Conservation (phyloP, 768 basidiomycete species). For the Boletus eberwhitei region DNA sequence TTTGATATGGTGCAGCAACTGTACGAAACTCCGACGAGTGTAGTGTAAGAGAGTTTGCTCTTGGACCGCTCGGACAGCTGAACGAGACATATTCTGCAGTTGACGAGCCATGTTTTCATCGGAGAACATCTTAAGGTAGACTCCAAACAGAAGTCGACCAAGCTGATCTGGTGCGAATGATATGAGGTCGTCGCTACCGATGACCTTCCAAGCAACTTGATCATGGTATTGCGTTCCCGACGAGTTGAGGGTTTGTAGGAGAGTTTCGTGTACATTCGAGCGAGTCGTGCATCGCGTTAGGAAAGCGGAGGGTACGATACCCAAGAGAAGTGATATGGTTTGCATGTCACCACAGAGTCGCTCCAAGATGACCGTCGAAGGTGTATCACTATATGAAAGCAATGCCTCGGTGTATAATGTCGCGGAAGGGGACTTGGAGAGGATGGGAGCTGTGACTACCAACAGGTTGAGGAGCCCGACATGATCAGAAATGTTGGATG, state of each 20-base stretch:
- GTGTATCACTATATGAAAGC: slow-evolving; percentile 9
- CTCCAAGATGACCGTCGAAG: slow-evolving; percentile 17
- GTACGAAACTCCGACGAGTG: slow-evolving; percentile 45
- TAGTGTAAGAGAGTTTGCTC: slow-evolving; percentile 39
- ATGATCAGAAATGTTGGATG: slow-evolving; percentile 32
- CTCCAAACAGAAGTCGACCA: slow-evolving; percentile 19
- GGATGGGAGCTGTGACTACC: slow-evolving; percentile 21
- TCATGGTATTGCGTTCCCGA: slow-evolving; percentile 17
- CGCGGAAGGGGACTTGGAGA: slow-evolving; percentile 21
- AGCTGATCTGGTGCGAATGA: slow-evolving; percentile 26
- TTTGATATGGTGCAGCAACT: slow-evolving; percentile 42
- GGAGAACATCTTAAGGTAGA: slow-evolving; percentile 31
- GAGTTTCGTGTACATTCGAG: slow-evolving; percentile 24
- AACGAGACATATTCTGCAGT: slow-evolving; percentile 5
- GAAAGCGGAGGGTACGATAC: slow-evolving; percentile 25
- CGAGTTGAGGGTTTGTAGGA: slow-evolving; percentile 3
- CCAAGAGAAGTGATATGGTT: slow-evolving; percentile 26
- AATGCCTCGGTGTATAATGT: slow-evolving; percentile 31
- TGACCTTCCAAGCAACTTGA: slow-evolving; percentile 25
- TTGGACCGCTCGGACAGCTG: background rate
- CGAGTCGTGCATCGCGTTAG: slow-evolving; percentile 29
- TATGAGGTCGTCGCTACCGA: slow-evolving; percentile 8
- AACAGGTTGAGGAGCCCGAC: slow-evolving; percentile 30
- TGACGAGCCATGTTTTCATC: slow-evolving; percentile 23
- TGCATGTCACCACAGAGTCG: slow-evolving; percentile 29